Conservation (phyloP, 345 rosid species). For the Salix caprea region DNA sequence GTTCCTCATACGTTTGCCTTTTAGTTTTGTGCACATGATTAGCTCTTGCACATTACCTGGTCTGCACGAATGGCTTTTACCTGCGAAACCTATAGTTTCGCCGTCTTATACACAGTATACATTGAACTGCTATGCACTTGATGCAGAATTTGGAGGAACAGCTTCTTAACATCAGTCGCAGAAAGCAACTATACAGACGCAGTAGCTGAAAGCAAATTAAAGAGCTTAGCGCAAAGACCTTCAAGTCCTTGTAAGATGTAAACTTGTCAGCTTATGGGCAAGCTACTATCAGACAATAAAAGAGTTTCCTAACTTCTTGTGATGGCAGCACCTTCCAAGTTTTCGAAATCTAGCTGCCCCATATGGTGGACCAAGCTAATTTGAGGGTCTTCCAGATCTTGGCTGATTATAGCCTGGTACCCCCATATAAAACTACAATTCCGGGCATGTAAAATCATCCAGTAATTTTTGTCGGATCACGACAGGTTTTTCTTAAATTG, state of each 20-base stretch:
- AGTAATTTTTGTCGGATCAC: no score
- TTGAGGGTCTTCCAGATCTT: no score
- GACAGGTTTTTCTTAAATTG: no score
- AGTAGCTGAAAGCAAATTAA: constrained; percentile 14
- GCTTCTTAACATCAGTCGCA: background rate
- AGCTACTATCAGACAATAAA: background rate
- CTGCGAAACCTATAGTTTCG: background rate
- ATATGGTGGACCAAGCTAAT: background rate
- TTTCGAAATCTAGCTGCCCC: background rate
- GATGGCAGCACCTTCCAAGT: background rate
- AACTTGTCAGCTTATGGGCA: background rate
- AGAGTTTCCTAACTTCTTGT: background rate
- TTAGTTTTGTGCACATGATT: background rate
- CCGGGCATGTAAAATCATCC: no score
- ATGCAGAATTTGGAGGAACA: background rate
- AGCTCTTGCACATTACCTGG: background rate
- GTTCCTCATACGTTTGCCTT: background rate
- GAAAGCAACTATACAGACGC: background rate
- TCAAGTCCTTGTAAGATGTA: background rate
- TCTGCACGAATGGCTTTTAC: background rate
- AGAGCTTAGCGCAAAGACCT: background rate
- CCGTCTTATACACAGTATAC: background rate
- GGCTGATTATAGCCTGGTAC: no score
- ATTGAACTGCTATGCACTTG: background rate
- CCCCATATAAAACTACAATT: no score